Conservation (phyloP, 2,329 filamentous ascomycete species). For the Didymellaceae sp. region DNA sequence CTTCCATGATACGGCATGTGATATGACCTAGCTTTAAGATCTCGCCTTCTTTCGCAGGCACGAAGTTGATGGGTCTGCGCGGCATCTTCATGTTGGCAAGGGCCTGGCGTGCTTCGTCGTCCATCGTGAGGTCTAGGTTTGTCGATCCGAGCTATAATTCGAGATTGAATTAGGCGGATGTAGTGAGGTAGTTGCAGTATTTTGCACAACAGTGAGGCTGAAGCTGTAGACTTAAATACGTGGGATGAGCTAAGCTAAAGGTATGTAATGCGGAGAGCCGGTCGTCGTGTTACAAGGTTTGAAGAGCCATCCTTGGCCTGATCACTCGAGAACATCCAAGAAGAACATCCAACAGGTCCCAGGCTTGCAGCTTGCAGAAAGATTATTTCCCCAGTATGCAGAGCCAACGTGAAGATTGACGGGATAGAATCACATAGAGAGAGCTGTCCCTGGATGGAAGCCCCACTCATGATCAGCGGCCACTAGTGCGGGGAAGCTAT, state of each 20-base stretch:
- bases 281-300: slow-evolving; percentile 1
- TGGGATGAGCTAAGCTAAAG: slow-evolving; percentile 15
- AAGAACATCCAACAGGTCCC: no score
- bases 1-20: slow-evolving; percentile 60
- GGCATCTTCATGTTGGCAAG: slow-evolving; percentile 49
- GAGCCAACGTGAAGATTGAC: no score
- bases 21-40: slow-evolving; percentile 58
- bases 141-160: background rate
- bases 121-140: slow-evolving; percentile 30
- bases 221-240: slow-evolving; percentile 1
- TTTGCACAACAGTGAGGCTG: background rate
- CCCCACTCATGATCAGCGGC: background rate
- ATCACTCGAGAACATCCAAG: no score
- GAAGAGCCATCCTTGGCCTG: no score
- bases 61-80: slow-evolving; percentile 55
- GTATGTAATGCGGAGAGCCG: slow-evolving; percentile 37
- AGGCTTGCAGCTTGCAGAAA: no score
- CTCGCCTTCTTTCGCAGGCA: slow-evolving; percentile 57
- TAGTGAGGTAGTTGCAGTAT: background rate
- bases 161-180: background rate
- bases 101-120: slow-evolving; percentile 45
- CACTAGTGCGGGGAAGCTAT: slow-evolving; percentile 5
- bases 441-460: background rate
- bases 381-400: no score
- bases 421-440: no score